These are phyloP conservation scores for Przewalskia tangutica DNA, from an alignment of 257 asterid genomes.

Conservation along the genomic window DNA sequence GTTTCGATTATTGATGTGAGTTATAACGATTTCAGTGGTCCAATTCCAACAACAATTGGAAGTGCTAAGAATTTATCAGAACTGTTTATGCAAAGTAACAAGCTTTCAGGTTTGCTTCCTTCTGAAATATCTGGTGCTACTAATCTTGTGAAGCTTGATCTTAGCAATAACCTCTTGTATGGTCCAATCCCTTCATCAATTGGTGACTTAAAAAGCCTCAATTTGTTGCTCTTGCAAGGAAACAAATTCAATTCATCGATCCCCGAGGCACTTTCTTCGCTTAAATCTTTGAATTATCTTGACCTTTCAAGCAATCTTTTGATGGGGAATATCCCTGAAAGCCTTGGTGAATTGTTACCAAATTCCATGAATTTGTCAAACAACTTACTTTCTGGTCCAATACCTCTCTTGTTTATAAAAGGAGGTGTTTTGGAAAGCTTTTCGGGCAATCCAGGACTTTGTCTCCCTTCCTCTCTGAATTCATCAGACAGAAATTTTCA, in stretches of 20 bases:
- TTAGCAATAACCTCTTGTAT: slow-evolving; percentile 55
- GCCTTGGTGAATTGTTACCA: slow-evolving; percentile 42
- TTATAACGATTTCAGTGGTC: slow-evolving; percentile 44
- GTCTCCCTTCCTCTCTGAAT: slow-evolving; percentile 29
- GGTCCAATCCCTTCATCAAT: slow-evolving; percentile 69
- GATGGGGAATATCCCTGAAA: slow-evolving; percentile 54
- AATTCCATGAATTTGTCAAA: slow-evolving; percentile 72
- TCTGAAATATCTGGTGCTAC: slow-evolving; percentile 47
- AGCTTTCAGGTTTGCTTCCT: slow-evolving; percentile 65
- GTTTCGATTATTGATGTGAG: slow-evolving; percentile 63
- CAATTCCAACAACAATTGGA: slow-evolving; percentile 33
- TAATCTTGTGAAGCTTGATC: slow-evolving; percentile 65
- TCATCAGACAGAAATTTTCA: slow-evolving; percentile 22
- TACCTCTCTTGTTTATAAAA: slow-evolving; percentile 53
- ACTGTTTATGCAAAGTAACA: slow-evolving; percentile 66
- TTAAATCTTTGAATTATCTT: slow-evolving; percentile 57
- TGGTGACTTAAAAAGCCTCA: slow-evolving; percentile 51
- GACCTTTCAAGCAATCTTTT: slow-evolving; percentile 60
- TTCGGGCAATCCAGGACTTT: slow-evolving; percentile 56
- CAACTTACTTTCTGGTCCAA: slow-evolving; percentile 62
- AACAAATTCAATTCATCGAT: slow-evolving; percentile 62
- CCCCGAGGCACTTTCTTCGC: slow-evolving; percentile 53
- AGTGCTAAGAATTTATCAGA: slow-evolving; percentile 71
- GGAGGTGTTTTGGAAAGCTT: slow-evolving; percentile 73
- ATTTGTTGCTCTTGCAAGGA: slow-evolving; percentile 49